phyloP scores from a whole-genome alignment of 257 asterid genomes.

The Solanum pennellii region DNA sequence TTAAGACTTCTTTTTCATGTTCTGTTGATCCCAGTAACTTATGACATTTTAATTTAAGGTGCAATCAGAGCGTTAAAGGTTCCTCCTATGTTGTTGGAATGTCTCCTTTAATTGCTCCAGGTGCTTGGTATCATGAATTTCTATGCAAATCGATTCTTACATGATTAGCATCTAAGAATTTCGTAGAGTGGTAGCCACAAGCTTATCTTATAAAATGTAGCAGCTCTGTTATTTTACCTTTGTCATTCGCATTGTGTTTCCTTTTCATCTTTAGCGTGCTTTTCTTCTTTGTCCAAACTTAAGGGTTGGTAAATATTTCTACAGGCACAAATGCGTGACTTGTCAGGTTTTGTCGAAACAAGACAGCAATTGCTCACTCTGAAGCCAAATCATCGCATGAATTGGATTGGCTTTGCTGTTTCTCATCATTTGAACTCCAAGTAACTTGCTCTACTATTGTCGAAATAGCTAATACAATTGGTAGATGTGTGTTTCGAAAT shows the following conservation, averaged over 20 bases:
- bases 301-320: background rate
- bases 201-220: background rate
- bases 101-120: background rate
- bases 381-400: conserved; percentile 98
- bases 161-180: background rate
- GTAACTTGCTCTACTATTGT: conserved; percentile 20
- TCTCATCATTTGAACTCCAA: conserved; percentile 84
- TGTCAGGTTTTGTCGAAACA: conserved; percentile 96
- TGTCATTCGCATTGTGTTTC: background rate
- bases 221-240: background rate
- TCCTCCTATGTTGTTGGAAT: background rate
- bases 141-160: background rate
- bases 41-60: background rate
- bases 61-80: background rate
- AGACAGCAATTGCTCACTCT: conserved; percentile 88
- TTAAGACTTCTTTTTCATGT: background rate
- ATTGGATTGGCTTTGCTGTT: conserved; percentile 99
- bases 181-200: background rate
- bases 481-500: background rate
- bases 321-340: conserved; percentile 99
- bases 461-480: background rate
- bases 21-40: background rate
- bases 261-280: conserved; percentile 1
- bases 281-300: conserved; percentile 1
- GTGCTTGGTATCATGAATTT: background rate